A percentile compares a stretch with the other conserved stretches of the same genome.
Evolutionary conservation across 75 land plant species (phyloP).

Genomic region (Pinus albicaulis): DNA sequence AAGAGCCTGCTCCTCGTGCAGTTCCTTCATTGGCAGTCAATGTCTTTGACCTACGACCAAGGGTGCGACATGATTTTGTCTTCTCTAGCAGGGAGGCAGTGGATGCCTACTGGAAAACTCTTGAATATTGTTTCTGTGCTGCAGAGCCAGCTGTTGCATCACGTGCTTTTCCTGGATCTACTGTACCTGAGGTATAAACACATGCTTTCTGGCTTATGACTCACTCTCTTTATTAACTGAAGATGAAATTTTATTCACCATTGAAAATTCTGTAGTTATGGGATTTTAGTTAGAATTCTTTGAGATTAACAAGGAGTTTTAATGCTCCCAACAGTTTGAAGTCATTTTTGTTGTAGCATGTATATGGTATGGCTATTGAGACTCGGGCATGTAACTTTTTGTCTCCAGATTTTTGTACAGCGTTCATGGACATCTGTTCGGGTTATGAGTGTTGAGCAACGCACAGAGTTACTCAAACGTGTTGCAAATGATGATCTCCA

Average conservation of each 20-base stretch:
- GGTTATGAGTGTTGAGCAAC: conserved; percentile 85
- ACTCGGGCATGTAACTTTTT: conserved; percentile 4
- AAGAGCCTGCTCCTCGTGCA: conserved; percentile 60
- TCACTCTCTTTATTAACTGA: neutral
- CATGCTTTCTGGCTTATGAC: neutral
- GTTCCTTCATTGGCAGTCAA: conserved; percentile 35
- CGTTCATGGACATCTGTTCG: conserved; percentile 90
- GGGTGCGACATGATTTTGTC: conserved; percentile 77
- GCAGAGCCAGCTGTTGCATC: conserved; percentile 58
- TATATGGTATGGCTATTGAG: neutral
- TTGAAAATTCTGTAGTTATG: neutral
- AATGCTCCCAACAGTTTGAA: neutral
- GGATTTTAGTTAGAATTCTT: neutral
- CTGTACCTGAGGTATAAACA: conserved; percentile 77
- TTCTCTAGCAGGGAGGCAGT: conserved; percentile 57
- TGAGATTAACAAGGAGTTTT: neutral
- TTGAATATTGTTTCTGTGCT: conserved; percentile 84
- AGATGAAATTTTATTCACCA: neutral
- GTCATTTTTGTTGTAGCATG: neutral
- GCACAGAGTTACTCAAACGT: conserved; percentile 72
- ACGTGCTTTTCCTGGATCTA: conserved; percentile 91
- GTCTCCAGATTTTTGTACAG: conserved; percentile 53
- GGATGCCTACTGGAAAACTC: conserved; percentile 89
- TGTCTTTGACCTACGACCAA: conserved; percentile 52
- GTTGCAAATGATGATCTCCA: conserved; percentile 38